Evolutionary conservation across 371 early-diverging fungal genomes (phyloP), one percentile per base, ranked within the genome.

Genomic region (Apophysomyces ossiformis): DNA sequence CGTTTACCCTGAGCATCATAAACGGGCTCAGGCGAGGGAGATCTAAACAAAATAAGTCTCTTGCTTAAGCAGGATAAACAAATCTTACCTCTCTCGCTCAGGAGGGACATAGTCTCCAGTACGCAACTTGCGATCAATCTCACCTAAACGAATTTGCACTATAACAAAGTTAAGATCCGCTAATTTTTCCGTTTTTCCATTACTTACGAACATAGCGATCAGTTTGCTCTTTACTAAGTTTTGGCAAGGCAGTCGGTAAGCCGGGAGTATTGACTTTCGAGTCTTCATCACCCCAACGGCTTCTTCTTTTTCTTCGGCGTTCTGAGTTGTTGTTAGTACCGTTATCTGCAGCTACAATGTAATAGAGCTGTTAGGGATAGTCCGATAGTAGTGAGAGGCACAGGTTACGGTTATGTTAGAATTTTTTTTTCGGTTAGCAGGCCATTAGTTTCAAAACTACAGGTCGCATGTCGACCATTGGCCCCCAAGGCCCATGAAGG

Each of bases 1-100:
- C 98, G 94, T 73, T 95, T 94, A 65, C 97, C 97, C 66, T 96
- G 92, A 36, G 90, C 84, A 64, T 94, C 93, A 71, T 96, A 98
- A 15, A 87, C 81, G 8, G 98, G 98, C 72, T 94, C 92, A 9
- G 98, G 98, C 38, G 96, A 96, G 15, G 92, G 92, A 15, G 98
- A 98, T 75, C 98, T 91, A 67, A 32, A 38, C 16, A 21, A 12
- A 26, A 32, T 43, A 35, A 47, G 35, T n/a, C 43, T 9, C 15
- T 36, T 12, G 36, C 44, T n/a, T 1, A 5, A 0, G 21, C 60
- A 41, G 41, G 3, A 60, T 68, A 37, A 15, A 36, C 6, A 37
- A 26, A 35, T 43, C 54, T 44, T 82, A 90, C 90, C 90, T 84
- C 43, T 85, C 81, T 45, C 85, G 80, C 60, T 92, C 93, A 11